Evolutionary conservation across 345 rosid species (phyloP), one percentile per base, ranked within the genome.

Genomic region (Boechera stricta): DNA sequence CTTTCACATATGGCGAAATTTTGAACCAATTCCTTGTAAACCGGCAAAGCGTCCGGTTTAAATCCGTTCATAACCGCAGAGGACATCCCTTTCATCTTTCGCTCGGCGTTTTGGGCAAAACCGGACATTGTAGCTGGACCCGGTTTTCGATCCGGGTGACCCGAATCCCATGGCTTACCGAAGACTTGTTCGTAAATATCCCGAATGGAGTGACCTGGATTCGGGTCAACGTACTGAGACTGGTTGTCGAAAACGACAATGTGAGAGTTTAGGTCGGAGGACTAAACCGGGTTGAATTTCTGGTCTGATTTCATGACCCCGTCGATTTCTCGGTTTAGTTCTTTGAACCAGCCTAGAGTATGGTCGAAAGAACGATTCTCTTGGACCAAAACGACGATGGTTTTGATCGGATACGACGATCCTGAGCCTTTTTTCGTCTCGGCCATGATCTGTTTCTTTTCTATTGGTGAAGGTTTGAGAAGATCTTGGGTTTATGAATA

Each of bases 351-450:
- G 16, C 98, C 98, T 2, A 94, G 82, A 49, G 86, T 86, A 84
- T 94, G 98, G 77, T 91, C 97, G 59, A 94, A 94, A 38, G 98
- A 94, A 28, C 97, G 94, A 85, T 91, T 94, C 70, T 94, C 97
- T 79, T 88, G 98, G 38, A 91, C 89, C 41, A 94, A 79, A 16
- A 94, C 88, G 13, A 94, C 97, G 18, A 94, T 80, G 51, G 95
- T 90, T 83, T 94, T 91, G 88, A 94, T 87, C 11, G 98, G 98
- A 77, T 49, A 85, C 16, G 82, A 35, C 21, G 81, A 33, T 48
- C 73, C 33, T 47, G 73, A 66, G 21, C 31, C 12, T 57, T 13
- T 11, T 0, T 42, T 47, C 57, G 74, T 48, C 67, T 84, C 80
- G 11, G 58, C 73, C 59, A 60, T 78, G 10, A 7, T 59, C 5